phyloP scores from a whole-genome alignment of 805 yeast species.

The Scheffersomyces coipomensis region DNA sequence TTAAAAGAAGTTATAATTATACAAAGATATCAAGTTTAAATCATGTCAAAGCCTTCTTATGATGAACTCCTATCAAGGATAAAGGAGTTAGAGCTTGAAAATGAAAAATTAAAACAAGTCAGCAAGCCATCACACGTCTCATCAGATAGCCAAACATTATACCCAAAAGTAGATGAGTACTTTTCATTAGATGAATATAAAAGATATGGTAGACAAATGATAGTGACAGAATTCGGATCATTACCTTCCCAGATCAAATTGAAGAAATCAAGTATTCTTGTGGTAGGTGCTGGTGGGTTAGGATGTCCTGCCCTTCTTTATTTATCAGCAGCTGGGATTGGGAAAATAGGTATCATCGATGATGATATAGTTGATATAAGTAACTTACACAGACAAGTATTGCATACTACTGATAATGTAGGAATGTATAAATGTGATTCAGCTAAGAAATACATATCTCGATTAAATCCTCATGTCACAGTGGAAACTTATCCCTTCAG shows the following conservation, averaged over 20 bases:
- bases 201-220: slow-evolving; percentile 93
- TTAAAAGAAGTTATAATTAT: no score
- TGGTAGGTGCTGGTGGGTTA: slow-evolving; percentile 95
- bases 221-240: slow-evolving; percentile 76
- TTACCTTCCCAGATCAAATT: slow-evolving; percentile 52
- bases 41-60: slow-evolving; percentile 4
- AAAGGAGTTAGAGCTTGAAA: slow-evolving; percentile 15
- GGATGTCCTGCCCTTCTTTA: slow-evolving; percentile 91
- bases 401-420: slow-evolving; percentile 66
- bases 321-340: slow-evolving; percentile 85
- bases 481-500: slow-evolving; percentile 53
- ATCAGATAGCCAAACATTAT: background rate
- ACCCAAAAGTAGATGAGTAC: slow-evolving; percentile 8
- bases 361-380: slow-evolving; percentile 81
- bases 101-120: slow-evolving; percentile 9
- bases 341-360: slow-evolving; percentile 82
- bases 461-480: slow-evolving; percentile 67
- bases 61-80: slow-evolving; percentile 23
- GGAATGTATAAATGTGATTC: slow-evolving; percentile 77
- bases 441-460: slow-evolving; percentile 55
- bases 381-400: slow-evolving; percentile 85
- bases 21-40: no score
- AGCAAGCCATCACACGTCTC: background rate
- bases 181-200: slow-evolving; percentile 63
- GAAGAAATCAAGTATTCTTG: slow-evolving; percentile 59